These are phyloP conservation scores for Aphanomyces cochlioides DNA, from an alignment of 352 stramenopile species.

Conservation along the genomic window DNA sequence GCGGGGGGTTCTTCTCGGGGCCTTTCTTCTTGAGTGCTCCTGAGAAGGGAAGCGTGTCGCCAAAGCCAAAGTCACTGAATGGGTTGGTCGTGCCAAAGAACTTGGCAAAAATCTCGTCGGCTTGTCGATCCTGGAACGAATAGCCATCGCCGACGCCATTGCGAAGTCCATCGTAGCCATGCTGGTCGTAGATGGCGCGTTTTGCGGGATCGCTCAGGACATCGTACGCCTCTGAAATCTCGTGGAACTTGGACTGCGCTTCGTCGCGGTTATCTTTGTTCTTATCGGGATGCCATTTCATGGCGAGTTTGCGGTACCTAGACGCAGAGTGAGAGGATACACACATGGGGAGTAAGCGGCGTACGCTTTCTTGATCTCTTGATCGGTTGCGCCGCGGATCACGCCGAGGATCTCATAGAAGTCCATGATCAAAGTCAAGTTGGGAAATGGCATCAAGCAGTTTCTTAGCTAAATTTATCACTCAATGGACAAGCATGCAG, in stretches of 20 bases:
- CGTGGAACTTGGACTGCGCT: constrained; percentile 91
- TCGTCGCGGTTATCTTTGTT: constrained; percentile 85
- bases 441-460: no score
- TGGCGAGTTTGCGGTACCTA: constrained; percentile 90
- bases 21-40: constrained; percentile 73
- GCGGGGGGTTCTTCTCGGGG: constrained; percentile 65
- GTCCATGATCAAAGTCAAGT: constrained; percentile 48
- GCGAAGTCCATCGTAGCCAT: constrained; percentile 91
- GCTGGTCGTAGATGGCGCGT: constrained; percentile 91
- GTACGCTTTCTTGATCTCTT: constrained; percentile 92
- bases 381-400: constrained; percentile 61
- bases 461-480: no score
- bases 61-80: constrained; percentile 89
- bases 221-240: constrained; percentile 93
- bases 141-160: constrained; percentile 86
- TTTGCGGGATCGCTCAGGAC: constrained; percentile 90
- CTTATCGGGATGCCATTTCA: constrained; percentile 96
- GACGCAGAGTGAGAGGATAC: background rate
- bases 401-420: constrained; percentile 92
- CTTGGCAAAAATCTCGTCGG: constrained; percentile 87
- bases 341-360: constrained; percentile 1
- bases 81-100: constrained; percentile 92
- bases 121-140: constrained; percentile 86
- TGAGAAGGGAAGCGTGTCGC: constrained; percentile 77
- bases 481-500: background rate